These are phyloP conservation scores for Wickerhamiella azyma DNA, from an alignment of 805 yeast genomes.

Conservation along the genomic window DNA sequence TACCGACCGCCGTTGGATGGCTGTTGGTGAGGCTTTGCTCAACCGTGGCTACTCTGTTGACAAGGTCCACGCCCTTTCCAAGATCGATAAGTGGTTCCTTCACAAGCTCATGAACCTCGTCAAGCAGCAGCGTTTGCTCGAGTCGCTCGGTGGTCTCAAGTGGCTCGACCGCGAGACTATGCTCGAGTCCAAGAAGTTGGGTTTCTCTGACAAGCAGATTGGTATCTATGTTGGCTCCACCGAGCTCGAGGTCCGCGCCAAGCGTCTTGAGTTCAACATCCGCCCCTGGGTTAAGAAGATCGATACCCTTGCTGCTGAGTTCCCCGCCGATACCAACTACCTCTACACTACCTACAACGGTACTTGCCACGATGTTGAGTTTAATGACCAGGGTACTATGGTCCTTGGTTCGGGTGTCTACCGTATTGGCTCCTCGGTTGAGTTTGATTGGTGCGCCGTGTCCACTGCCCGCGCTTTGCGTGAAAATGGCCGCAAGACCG, in stretches of 20 bases:
- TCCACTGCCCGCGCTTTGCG: slow-evolving; percentile 90
- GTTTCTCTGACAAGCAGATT: slow-evolving; percentile 91
- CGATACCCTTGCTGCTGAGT: slow-evolving; percentile 96
- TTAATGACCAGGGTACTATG: slow-evolving; percentile 82
- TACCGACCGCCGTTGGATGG: slow-evolving; percentile 91
- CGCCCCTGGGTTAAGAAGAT: slow-evolving; percentile 91
- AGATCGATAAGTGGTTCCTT: slow-evolving; percentile 93
- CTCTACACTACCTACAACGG: slow-evolving; percentile 95
- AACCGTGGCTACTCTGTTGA: slow-evolving; percentile 89
- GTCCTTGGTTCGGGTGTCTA: slow-evolving; percentile 98
- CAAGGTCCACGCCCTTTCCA: slow-evolving; percentile 77
- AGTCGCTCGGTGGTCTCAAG: slow-evolving; percentile 25
- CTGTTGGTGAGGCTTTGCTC: slow-evolving; percentile 91
- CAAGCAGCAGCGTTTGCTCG: slow-evolving; percentile 46
- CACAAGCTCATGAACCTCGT: slow-evolving; percentile 88
- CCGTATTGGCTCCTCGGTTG: slow-evolving; percentile 96
- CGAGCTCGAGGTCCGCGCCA: slow-evolving; percentile 71
- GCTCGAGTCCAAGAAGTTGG: slow-evolving; percentile 73
- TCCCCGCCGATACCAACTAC: slow-evolving; percentile 95
- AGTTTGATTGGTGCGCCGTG: slow-evolving; percentile 99
- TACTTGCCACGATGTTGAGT: slow-evolving; percentile 64
- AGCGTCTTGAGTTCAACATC: slow-evolving; percentile 67
- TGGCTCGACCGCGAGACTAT: slow-evolving; percentile 49
- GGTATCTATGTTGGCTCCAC: slow-evolving; percentile 56
- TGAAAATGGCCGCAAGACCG: slow-evolving; percentile 72